Base-by-base conservation (phyloP, 306 rosid genomes). In the Phaseolus lunatus region DNA sequence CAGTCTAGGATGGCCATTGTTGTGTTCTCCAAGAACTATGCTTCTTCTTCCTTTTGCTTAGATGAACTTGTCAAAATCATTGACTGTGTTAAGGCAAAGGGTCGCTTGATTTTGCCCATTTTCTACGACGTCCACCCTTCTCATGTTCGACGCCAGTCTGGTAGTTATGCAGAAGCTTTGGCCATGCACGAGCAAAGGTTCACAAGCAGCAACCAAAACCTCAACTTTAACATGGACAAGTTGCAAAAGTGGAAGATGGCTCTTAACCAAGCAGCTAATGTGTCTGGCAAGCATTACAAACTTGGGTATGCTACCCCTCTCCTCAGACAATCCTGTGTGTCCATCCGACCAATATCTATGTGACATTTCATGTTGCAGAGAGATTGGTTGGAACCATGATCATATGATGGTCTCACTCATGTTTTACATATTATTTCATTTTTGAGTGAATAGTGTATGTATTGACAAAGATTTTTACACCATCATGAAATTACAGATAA, bases 1-100 rank as follows among this genome's bases (percentile, higher is more conserved):
- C 52, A 41, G 8, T 79, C 83, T 2, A 35, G 83, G 56, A 71
- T 48, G 14, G 72, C 58, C 2, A 79, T 79, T 2, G 0, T 24
- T 12, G 67, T 79, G 1, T 33, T 79, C 35, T 79, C 72, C 2
- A 10, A 35, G 15, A 18, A 71, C 22, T 79, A 71, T 26, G 72
- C 45, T 0, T 33, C 47, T 47, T 79, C 83, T 0, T 62, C 83
- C 0, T 35, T 35, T 62, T 79, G 78, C n/a, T 67, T 64, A 8
- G 67, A 54, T 2, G 81, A 67, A 12, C 81, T 78, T 54, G 81
- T 5, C 49, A 11, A 18, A 3, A 78, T 78, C 59, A 43, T 78
- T 23, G 43, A 47, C 5, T 22, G 35, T 12, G 2, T 57, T 10
- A 22, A 19, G 15, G 24, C 24, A 0, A 26, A 47, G 56, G n/a